Evolutionary conservation across 371 early-diverging fungal species (phyloP).

Genomic region (Catenaria anguillulae): DNA sequence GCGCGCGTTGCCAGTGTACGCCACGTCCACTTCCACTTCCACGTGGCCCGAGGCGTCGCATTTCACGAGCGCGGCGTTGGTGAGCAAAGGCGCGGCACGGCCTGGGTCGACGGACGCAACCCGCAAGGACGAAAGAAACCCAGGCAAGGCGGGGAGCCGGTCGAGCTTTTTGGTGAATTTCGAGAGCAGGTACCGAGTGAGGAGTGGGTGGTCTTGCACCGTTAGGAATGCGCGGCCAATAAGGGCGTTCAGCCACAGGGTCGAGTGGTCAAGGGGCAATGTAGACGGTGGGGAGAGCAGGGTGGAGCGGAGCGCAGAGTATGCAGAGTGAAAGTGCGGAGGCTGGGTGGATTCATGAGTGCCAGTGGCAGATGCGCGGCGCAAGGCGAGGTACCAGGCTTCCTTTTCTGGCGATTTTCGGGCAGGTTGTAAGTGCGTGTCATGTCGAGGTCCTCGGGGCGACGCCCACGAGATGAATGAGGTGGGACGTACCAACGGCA

Average conservation of each 20-base stretch:
- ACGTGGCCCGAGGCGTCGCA: slow-evolving; percentile 56
- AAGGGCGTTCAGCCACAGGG: slow-evolving; percentile 70
- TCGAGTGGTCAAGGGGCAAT: neutral
- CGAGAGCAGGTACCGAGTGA: slow-evolving; percentile 40
- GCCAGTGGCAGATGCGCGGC: slow-evolving; percentile 23
- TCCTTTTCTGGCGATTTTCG: slow-evolving; percentile 57
- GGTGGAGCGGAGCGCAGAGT: neutral
- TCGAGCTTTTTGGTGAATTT: slow-evolving; percentile 49
- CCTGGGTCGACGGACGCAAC: slow-evolving; percentile 65
- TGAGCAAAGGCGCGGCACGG: slow-evolving; percentile 58
- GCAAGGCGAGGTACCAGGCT: slow-evolving; percentile 63
- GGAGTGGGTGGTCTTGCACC: slow-evolving; percentile 45
- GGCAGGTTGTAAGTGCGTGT: too few relatives aligned
- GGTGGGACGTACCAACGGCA: slow-evolving; percentile 2
- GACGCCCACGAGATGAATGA: neutral
- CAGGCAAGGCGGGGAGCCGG: slow-evolving; percentile 40
- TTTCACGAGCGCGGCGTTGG: slow-evolving; percentile 52
- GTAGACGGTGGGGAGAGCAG: too few relatives aligned
- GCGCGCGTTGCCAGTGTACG: slow-evolving; percentile 59
- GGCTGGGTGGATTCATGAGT: slow-evolving; percentile 14
- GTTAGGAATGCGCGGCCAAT: slow-evolving; percentile 62
- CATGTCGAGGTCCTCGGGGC: too few relatives aligned
- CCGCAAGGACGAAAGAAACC: slow-evolving; percentile 64
- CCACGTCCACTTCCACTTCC: slow-evolving; percentile 51
- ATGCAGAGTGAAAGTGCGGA: slow-evolving; percentile 7